Base-by-base conservation (phyloP, 2,329 filamentous ascomycete genomes). In the Cercospora citrullina region DNA sequence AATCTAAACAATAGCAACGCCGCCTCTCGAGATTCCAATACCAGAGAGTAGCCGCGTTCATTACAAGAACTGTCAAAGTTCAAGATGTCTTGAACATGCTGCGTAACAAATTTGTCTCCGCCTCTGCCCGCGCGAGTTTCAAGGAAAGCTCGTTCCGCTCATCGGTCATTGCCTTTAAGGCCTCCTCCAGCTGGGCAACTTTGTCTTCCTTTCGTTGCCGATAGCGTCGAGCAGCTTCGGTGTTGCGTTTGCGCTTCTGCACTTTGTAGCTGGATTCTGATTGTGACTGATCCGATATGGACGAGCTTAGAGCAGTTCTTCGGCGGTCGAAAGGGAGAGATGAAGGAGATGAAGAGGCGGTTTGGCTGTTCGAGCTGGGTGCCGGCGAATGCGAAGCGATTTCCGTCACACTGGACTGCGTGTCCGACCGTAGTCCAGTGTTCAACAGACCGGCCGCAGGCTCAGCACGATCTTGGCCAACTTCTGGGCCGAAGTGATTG, bases 161-260 rank as follows among this genome's bases (percentile, higher is more conserved):
- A 59, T 83, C 78, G 67, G 85, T 86, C 75, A 89, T 84, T 53
- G 85, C 83, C 58, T 84, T 84, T 51, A 92, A 80, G 21, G 86
- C 84, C 8, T 80, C 77, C 77, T 91, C 89, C 33, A 92, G 82
- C 69, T 87, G 85, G 28, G 79, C 80, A 77, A 91, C 86, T 69
- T 88, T 87, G 73, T 91, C 89, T 36, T 91, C 83, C 57, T 89
- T 87, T 77, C 90, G 90, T 77, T 91, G 89, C 28, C 90, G 87
- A 76, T 91, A 91, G 69, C 89, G 88, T 69, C 88, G 85, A 31
- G 90, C 90, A n/a, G 90, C 89, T 69, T 90, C 83, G 14, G 89
- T 91, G 78, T 92, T 91, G 69, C 87, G 85, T 69, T 87, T 86
- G 30, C 90, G 87, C 78, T 91, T 91, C 74, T 30, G 68, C 30